phyloP scores from a whole-genome alignment of 1,139 yeast genomes.

The Pneumocystis oryctolagi region DNA sequence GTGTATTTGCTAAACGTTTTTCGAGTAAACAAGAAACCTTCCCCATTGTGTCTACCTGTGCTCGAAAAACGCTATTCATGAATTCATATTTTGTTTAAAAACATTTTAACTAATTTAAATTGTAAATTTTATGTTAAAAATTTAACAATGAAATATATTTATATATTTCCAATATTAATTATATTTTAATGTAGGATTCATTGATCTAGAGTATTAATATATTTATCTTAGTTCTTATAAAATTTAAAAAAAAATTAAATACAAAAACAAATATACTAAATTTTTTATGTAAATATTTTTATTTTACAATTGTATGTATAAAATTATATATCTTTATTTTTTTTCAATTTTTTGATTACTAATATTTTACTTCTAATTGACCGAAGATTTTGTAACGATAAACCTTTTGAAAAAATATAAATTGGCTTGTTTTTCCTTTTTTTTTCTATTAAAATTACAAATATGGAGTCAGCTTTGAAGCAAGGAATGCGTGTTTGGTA shows the following conservation, averaged over 20 bases:
- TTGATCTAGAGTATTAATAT: too few species aligned
- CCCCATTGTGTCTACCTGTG: slow-evolving; percentile 83
- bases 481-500: slow-evolving; percentile 52
- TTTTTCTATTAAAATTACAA: neutral
- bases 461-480: slow-evolving; percentile 67
- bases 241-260: too few species aligned
- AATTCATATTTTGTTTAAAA: slow-evolving; percentile 96
- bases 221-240: too few species aligned
- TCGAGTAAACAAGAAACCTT: slow-evolving; percentile 83
- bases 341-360: neutral
- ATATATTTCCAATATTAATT: too few species aligned
- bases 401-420: neutral
- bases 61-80: slow-evolving; percentile 91
- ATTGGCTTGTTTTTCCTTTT: neutral
- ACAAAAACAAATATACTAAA: too few species aligned
- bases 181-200: too few species aligned
- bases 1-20: slow-evolving; percentile 36
- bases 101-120: too few species aligned
- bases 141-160: too few species aligned
- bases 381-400: neutral
- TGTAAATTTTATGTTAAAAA: too few species aligned
- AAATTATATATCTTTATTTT: too few species aligned
- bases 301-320: too few species aligned
- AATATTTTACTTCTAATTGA: neutral
- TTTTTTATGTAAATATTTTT: too few species aligned